Base-by-base conservation (phyloP, 805 yeast genomes). In the Candida hispaniensis region DNA sequence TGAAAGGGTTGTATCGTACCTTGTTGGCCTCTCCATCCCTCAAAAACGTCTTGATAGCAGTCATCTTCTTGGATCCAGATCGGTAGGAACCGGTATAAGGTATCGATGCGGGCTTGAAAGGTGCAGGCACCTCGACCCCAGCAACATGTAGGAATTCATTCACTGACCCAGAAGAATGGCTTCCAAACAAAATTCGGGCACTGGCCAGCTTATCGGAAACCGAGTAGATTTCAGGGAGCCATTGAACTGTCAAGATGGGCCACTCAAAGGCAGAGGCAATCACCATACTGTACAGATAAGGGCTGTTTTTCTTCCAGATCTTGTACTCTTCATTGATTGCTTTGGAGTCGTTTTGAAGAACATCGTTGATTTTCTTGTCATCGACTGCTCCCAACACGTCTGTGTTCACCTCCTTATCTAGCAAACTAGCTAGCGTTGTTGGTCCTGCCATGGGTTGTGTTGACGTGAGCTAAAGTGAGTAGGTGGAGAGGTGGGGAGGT, bases 1-100 rank as follows among this genome's bases (percentile, higher is more conserved):
- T 60, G 30, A 55, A 54, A 1, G 73, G 71, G 39, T 75, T 68
- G 38, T 68, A 61, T 39, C 73, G 67, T 4, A 77, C 67, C 42
- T 67, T 65, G 53, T 78, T 77, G 33, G 78, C 73, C 47, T 76
- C 85, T 5, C 77, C 75, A 11, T 72, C 68, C 44, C 75, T 83
- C 30, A 59, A 58, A 74, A 81, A 75, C 39, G 61, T 57, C 38
- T 66, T 61, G 14, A 57, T 44, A 8, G 67, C 50, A 23, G 57
- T 54, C 45, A 73, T 67, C 41, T 27, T 25, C 17, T 32, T 26
- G 3, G 30, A 24, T 6, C 30, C 29, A 4, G 25, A 22, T n/a
- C n/a, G n/a, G n/a, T n/a, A n/a, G n/a, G n/a, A n/a, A n/a, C n/a
- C n/a, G n/a, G n/a, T n/a, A n/a, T n/a, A n/a, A n/a, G n/a, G n/a